These are phyloP conservation scores for Parastagonospora avenae DNA, from an alignment of 2,329 filamentous ascomycete genomes.

Conservation along the genomic window DNA sequence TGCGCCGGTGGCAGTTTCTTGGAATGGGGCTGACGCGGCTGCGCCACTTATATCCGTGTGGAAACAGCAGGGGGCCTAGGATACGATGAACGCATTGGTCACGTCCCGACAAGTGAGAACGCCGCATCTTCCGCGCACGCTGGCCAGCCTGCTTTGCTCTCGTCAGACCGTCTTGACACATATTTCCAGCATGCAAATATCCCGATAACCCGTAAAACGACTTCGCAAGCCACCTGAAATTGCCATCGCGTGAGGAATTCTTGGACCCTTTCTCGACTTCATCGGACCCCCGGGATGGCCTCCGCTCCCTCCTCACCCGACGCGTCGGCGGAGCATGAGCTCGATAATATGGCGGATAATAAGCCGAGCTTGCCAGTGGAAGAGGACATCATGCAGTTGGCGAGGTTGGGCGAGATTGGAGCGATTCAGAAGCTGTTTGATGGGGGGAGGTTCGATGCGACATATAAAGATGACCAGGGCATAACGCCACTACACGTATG, in stretches of 20 bases:
- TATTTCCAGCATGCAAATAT: conserved; percentile 18
- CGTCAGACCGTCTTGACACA: background rate
- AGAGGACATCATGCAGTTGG: conserved; percentile 94
- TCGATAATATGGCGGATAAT: conserved; percentile 44
- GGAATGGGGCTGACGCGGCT: conserved; percentile 9
- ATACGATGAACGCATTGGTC: conserved; percentile 24
- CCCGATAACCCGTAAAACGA: conserved; percentile 1
- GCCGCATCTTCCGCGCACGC: conserved; percentile 18
- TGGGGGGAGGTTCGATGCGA: conserved; percentile 78
- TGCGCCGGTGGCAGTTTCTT: background rate
- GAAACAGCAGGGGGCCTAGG: conserved; percentile 13
- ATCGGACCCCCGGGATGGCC: conserved; percentile 34
- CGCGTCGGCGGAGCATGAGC: conserved; percentile 37
- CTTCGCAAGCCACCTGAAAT: background rate
- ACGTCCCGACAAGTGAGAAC: conserved; percentile 15
- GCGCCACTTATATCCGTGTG: conserved; percentile 11
- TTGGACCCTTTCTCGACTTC: background rate
- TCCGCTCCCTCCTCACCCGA: conserved; percentile 24
- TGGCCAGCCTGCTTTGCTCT: background rate
- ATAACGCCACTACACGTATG: conserved; percentile 93
- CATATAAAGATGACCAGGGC: conserved; percentile 85
- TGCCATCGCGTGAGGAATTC: background rate
- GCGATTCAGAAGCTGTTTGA: conserved; percentile 91
- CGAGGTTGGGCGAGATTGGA: conserved; percentile 81
- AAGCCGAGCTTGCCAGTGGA: conserved; percentile 57